Conservation (phyloP, 1,284 basidiomycete genomes). For the Phlebopus sp. region DNA sequence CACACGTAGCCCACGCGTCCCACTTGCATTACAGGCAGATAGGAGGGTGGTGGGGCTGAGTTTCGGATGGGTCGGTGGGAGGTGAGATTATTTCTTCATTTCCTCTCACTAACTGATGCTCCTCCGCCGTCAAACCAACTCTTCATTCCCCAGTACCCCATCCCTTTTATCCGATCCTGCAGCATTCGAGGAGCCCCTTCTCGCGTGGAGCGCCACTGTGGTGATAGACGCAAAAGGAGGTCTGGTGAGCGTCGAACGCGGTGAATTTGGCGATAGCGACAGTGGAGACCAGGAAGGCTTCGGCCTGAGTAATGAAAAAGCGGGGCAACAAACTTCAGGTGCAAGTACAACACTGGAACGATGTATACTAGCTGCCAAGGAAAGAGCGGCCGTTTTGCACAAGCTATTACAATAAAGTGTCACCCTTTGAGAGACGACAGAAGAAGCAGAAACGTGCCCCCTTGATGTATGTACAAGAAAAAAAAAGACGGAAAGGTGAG, state of each 20-base stretch:
- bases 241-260: constrained; percentile 26
- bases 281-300: constrained; percentile 10
- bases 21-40: constrained; percentile 15
- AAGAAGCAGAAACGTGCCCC: no score
- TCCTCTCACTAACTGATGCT: not conserved
- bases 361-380: constrained; percentile 22
- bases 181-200: constrained; percentile 85
- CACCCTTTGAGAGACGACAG: no score
- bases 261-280: constrained; percentile 21
- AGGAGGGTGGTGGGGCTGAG: constrained; percentile 20
- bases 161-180: constrained; percentile 81
- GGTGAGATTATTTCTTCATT: constrained; percentile 19
- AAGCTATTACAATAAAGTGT: constrained; percentile 20
- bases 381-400: constrained; percentile 23
- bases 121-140: not conserved
- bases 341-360: constrained; percentile 13
- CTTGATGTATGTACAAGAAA: no score
- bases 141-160: constrained; percentile 28
- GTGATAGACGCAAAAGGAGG: constrained; percentile 49
- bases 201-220: constrained; percentile 69
- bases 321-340: not conserved
- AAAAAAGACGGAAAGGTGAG: no score
- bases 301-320: not conserved
- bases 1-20: constrained; percentile 41
- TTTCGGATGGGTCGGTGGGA: constrained; percentile 54